phyloP scores from a whole-genome alignment of 495 filamentous ascomycete genomes.

The Penicillium roqueforti region DNA sequence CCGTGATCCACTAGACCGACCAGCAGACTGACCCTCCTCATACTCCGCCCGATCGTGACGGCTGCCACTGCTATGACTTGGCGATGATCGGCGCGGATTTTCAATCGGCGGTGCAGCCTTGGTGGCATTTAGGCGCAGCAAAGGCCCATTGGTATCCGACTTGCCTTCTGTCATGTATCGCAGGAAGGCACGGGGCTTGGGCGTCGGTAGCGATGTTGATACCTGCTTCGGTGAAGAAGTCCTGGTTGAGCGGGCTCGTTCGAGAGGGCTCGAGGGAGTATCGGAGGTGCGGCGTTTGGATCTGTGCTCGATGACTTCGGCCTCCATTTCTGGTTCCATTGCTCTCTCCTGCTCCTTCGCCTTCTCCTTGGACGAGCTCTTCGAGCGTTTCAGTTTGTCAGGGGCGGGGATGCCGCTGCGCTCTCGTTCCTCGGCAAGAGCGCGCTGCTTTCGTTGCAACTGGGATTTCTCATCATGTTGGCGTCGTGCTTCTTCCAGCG shows the following conservation, averaged over 20 bases:
- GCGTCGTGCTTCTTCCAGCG: constrained; percentile 37
- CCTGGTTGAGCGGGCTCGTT: constrained; percentile 18
- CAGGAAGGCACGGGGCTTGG: constrained; percentile 33
- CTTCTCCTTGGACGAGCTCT: constrained; percentile 15
- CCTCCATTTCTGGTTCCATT: constrained; percentile 19
- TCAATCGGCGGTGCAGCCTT: constrained; percentile 32
- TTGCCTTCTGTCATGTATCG: constrained; percentile 40
- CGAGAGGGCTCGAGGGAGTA: constrained; percentile 7
- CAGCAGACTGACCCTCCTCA: constrained; percentile 28
- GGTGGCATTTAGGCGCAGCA: constrained; percentile 33
- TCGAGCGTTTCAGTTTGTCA: constrained; percentile 17
- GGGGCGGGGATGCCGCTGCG: constrained; percentile 14
- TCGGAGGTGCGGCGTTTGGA: constrained; percentile 27
- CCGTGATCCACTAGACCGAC: constrained; percentile 28
- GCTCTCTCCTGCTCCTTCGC: constrained; percentile 10
- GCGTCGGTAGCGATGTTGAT: constrained; percentile 21
- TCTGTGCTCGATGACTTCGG: constrained; percentile 14
- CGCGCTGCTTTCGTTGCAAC: constrained; percentile 14
- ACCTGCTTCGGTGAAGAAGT: constrained; percentile 26
- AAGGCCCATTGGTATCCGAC: constrained; percentile 32
- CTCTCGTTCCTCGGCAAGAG: constrained; percentile 22
- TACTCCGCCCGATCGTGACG: constrained; percentile 22
- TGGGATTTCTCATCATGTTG: constrained; percentile 37
- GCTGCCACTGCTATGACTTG: constrained; percentile 31
- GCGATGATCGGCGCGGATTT: constrained; percentile 27